These are phyloP conservation scores for Raphidocelis subcapitata DNA, from an alignment of 139 green algal species.

Conservation along the genomic window DNA sequence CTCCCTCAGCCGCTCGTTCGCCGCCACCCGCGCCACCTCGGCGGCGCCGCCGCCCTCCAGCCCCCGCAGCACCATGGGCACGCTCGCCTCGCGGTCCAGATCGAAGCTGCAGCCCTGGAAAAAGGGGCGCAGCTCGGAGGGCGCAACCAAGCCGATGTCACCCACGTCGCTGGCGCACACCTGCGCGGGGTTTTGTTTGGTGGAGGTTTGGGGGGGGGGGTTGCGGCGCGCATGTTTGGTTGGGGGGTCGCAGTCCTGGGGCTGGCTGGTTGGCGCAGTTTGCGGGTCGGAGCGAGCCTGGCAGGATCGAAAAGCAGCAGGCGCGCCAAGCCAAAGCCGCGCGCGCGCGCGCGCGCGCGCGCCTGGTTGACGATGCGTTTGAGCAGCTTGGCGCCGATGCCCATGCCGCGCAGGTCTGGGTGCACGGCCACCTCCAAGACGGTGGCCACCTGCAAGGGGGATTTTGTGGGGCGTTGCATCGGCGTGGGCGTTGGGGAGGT, in stretches of 20 bases:
- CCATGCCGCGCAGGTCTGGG: constrained; percentile 21
- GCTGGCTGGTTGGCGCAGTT: too few species aligned
- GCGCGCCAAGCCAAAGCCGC: neutral
- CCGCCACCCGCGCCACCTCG: neutral
- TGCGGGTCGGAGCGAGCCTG: too few species aligned
- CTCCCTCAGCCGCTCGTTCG: too few species aligned
- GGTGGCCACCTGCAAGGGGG: constrained; percentile 10
- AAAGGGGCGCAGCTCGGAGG: constrained; percentile 18
- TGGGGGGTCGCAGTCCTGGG: too few species aligned
- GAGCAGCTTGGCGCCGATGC: constrained; percentile 6
- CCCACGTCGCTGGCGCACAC: neutral
- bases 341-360: neutral
- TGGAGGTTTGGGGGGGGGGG: neutral
- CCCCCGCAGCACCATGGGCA: constrained; percentile 11
- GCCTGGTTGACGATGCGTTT: constrained; percentile 2
- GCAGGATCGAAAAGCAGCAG: too few species aligned
- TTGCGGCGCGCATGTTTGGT: neutral
- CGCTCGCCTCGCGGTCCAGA: constrained; percentile 17
- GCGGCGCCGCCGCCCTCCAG: neutral
- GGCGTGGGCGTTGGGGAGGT: too few species aligned
- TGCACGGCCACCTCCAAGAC: constrained; percentile 15
- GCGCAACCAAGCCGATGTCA: constrained; percentile 23
- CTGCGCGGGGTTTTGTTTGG: neutral
- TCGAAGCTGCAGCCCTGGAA: constrained; percentile 25
- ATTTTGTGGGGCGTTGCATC: too few species aligned